Percentiles rank a stretch among this genome's conserved stretches.
These are phyloP conservation scores for Trichoderma sp. DNA, from an alignment of 2,329 filamentous ascomycete genomes.

Conservation along the genomic window DNA sequence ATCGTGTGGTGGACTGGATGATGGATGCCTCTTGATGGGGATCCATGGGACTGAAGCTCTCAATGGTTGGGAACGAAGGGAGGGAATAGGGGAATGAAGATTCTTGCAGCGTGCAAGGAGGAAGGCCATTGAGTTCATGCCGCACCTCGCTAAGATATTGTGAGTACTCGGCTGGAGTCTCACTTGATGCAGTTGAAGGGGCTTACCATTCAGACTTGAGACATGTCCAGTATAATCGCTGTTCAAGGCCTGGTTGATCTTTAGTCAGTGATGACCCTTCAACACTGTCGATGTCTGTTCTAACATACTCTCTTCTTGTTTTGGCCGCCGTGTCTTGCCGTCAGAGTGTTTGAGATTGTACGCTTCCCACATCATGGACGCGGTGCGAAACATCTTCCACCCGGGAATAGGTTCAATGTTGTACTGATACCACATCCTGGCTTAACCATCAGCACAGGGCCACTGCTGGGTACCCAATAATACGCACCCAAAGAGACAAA, in stretches of 20 bases:
- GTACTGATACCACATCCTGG: constrained; percentile 16
- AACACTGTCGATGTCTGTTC: not conserved
- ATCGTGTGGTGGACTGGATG: not conserved
- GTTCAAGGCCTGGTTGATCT: not conserved
- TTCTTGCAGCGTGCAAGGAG: constrained; percentile 7
- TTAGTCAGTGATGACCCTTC: too few species aligned
- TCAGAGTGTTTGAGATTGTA: constrained; percentile 12
- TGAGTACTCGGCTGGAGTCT: not conserved
- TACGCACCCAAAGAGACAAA: constrained; percentile 14
- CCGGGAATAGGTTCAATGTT: constrained; percentile 9
- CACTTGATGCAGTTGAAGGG: not conserved
- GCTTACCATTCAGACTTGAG: constrained; percentile 7
- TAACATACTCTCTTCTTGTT: constrained; percentile 8
- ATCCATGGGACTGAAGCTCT: constrained; percentile 4
- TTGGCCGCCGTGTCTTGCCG: not conserved
- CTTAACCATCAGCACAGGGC: not conserved
- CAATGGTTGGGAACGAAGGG: not conserved
- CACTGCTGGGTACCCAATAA: not conserved
- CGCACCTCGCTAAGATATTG: not conserved
- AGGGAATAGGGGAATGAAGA: constrained; percentile 12
- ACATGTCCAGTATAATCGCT: constrained; percentile 10
- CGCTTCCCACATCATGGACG: constrained; percentile 14
- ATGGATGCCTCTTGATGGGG: not conserved
- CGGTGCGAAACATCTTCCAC: constrained; percentile 12
- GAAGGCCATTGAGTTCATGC: constrained; percentile 9